Conservation (phyloP, 352 stramenopile genomes). For the Phytophthora gonapodyides region DNA sequence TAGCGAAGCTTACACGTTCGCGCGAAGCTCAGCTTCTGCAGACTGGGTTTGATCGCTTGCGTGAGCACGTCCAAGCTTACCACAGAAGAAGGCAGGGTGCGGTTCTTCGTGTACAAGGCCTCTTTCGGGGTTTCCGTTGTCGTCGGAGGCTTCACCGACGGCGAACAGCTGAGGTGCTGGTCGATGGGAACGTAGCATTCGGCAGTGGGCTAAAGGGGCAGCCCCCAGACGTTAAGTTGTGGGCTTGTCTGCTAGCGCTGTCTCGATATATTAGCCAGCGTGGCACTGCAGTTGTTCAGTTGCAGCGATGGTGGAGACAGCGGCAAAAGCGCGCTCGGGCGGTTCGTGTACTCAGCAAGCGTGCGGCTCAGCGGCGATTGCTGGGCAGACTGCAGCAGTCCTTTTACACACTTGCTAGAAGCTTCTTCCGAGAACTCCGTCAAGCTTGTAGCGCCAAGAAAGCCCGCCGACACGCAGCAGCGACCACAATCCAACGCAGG, state of each 20-base stretch:
- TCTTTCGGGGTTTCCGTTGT: slow-evolving; percentile 50
- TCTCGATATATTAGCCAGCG: slow-evolving; percentile 38
- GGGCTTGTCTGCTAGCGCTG: slow-evolving; percentile 60
- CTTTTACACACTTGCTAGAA: slow-evolving; percentile 43
- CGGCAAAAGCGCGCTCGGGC: slow-evolving; percentile 28
- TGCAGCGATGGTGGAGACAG: slow-evolving; percentile 54
- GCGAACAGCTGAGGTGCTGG: slow-evolving; percentile 44
- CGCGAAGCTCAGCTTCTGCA: slow-evolving; percentile 40
- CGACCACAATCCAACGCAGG: slow-evolving; percentile 51
- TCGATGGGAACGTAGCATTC: slow-evolving; percentile 19
- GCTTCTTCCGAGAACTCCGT: slow-evolving; percentile 59
- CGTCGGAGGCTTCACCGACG: slow-evolving; percentile 44
- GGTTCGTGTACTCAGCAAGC: slow-evolving; percentile 38
- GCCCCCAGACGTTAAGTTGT: slow-evolving; percentile 46
- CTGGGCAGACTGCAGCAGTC: slow-evolving; percentile 46
- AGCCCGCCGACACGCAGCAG: slow-evolving; percentile 43
- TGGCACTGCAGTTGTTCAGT: slow-evolving; percentile 10
- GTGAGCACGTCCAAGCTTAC: slow-evolving; percentile 36
- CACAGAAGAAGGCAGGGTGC: slow-evolving; percentile 16
- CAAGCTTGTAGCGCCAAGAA: slow-evolving; percentile 36
- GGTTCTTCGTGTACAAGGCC: slow-evolving; percentile 41
- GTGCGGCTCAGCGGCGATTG: slow-evolving; percentile 41
- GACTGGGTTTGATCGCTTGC: slow-evolving; percentile 37
- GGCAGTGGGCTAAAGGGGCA: slow-evolving; percentile 39
- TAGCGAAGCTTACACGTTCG: slow-evolving; percentile 42